Evolutionary conservation across 495 filamentous ascomycete genomes (phyloP).

Genomic region (Lasiosphaeria hispida): DNA sequence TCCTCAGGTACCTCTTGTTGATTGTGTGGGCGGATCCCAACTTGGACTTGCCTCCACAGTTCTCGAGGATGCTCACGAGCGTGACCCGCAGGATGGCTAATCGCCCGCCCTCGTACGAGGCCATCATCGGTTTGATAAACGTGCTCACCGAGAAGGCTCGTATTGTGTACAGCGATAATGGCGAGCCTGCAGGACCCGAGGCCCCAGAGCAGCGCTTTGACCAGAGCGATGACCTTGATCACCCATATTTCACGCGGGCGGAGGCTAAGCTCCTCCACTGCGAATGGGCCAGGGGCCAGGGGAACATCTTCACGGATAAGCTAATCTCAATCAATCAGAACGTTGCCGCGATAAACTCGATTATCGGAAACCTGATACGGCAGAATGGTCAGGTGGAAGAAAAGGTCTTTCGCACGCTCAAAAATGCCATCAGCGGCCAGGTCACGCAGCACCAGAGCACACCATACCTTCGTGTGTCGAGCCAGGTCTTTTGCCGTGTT

Average conservation of each 20-base stretch:
- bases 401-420: slow-evolving; percentile 33
- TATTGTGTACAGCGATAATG: slow-evolving; percentile 6
- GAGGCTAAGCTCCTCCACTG: slow-evolving; percentile 46
- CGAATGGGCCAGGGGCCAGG: slow-evolving; percentile 36
- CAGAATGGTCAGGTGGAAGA: slow-evolving; percentile 35
- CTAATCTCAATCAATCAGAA: slow-evolving; percentile 52
- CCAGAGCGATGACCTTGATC: slow-evolving; percentile 14
- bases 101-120: slow-evolving; percentile 51
- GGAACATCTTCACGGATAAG: slow-evolving; percentile 51
- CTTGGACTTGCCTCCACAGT: slow-evolving; percentile 41
- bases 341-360: slow-evolving; percentile 36
- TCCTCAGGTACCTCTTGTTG: slow-evolving; percentile 57
- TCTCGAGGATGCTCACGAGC: slow-evolving; percentile 36
- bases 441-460: slow-evolving; percentile 28
- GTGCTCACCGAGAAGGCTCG: slow-evolving; percentile 47
- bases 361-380: slow-evolving; percentile 43
- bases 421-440: slow-evolving; percentile 34
- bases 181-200: neutral
- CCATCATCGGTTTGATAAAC: slow-evolving; percentile 56
- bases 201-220: slow-evolving; percentile 25
- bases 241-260: slow-evolving; percentile 33
- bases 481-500: slow-evolving; percentile 33
- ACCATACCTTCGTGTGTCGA: slow-evolving; percentile 39
- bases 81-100: slow-evolving; percentile 50
- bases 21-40: slow-evolving; percentile 60